Conservation (phyloP, 2,329 filamentous ascomycete genomes). For the Emmonsiellopsis sp. region DNA sequence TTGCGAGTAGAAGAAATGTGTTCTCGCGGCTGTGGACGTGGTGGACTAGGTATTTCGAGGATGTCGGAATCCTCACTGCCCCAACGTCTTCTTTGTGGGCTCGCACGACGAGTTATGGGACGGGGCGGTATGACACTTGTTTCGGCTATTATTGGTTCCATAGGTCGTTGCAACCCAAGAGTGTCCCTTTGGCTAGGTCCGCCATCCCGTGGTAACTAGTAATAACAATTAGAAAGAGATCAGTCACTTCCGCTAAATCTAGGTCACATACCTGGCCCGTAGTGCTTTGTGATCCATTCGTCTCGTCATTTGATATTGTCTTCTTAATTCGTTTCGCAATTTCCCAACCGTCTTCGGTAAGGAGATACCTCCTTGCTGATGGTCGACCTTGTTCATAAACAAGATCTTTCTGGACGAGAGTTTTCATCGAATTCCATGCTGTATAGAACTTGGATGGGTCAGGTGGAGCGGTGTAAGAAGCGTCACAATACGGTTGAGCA, state of each 20-base stretch:
- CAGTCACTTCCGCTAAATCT: background rate
- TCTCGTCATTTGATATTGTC: slow-evolving; percentile 25
- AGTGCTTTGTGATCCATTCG: background rate
- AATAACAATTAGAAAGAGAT: background rate
- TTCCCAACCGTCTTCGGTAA: slow-evolving; percentile 73
- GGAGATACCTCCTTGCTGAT: slow-evolving; percentile 53
- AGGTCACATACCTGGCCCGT: background rate
- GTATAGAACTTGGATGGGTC: slow-evolving; percentile 65
- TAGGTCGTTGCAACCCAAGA: background rate
- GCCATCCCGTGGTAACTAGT: background rate
- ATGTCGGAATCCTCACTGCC: slow-evolving; percentile 1
- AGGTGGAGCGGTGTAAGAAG: slow-evolving; percentile 60
- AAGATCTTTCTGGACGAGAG: slow-evolving; percentile 61
- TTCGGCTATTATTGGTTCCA: background rate
- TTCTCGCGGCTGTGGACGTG: background rate
- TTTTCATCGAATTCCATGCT: slow-evolving; percentile 77
- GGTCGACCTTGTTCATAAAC: slow-evolving; percentile 64
- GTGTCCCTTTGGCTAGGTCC: background rate
- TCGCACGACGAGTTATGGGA: background rate
- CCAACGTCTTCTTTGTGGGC: background rate
- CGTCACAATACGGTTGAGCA: slow-evolving; percentile 63
- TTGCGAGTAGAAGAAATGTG: background rate
- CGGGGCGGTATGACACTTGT: background rate
- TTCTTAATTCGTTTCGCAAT: slow-evolving; percentile 57
- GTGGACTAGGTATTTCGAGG: background rate